These are phyloP conservation scores for Meredithiella fracta DNA, from an alignment of 2,329 filamentous ascomycete species.

Conservation along the genomic window DNA sequence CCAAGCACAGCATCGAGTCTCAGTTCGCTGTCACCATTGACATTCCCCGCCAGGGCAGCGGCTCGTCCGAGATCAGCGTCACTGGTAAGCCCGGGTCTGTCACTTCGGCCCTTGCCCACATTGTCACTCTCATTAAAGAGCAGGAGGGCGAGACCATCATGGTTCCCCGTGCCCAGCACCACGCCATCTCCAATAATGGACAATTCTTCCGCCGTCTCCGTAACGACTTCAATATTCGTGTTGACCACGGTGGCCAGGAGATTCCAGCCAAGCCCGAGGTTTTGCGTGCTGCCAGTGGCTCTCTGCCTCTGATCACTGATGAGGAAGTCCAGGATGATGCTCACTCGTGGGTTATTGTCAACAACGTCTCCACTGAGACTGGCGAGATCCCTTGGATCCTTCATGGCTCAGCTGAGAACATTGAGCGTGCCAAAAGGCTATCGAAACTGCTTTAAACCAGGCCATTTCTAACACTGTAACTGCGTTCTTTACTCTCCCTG, in stretches of 20 bases:
- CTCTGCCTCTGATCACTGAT: conserved; percentile 86
- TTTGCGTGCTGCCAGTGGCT: conserved; percentile 39
- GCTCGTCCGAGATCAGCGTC: conserved; percentile 72
- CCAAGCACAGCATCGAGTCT: conserved; percentile 67
- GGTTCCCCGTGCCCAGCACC: conserved; percentile 69
- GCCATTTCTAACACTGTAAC: conserved; percentile 53
- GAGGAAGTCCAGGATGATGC: conserved; percentile 46
- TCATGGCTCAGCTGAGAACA: conserved; percentile 57
- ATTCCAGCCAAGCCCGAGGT: conserved; percentile 52
- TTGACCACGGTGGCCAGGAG: conserved; percentile 74
- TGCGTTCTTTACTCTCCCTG: conserved; percentile 78
- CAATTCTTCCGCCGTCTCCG: conserved; percentile 84
- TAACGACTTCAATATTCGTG: conserved; percentile 71
- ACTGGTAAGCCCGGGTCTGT: conserved; percentile 64
- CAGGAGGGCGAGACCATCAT: conserved; percentile 78
- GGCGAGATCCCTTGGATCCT: conserved; percentile 82
- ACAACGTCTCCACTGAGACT: conserved; percentile 41
- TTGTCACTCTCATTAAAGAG: conserved; percentile 61
- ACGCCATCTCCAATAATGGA: conserved; percentile 71
- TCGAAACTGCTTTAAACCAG: conserved; percentile 57
- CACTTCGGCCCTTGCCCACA: conserved; percentile 73
- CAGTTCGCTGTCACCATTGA: conserved; percentile 78
- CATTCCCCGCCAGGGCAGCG: conserved; percentile 76
- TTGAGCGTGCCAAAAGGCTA: conserved; percentile 65
- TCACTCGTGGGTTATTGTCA: conserved; percentile 73